Base-by-base conservation (phyloP, 805 yeast species). In the Metschnikowia orientalis region DNA sequence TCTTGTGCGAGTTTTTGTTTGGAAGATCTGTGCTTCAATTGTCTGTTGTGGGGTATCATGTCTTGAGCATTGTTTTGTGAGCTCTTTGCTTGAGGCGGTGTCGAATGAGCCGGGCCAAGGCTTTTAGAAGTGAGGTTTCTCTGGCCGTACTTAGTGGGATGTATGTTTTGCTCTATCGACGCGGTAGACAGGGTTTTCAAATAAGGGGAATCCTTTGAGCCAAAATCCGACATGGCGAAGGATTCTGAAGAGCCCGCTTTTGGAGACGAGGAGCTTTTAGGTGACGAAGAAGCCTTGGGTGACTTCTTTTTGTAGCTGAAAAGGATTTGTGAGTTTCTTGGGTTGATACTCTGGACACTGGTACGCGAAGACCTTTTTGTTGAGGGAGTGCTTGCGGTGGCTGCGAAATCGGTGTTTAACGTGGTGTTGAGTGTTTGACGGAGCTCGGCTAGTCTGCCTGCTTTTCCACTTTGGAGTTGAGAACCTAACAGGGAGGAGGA, bases 291-390 rank as follows among this genome's bases (percentile, higher is more conserved):
- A 16, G 33, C 28, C 16, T 18, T 13, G 16, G 42, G 17, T 10
- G 26, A 16, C 32, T 22, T 25, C n/a, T 47, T 54, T 18, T 57
- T 51, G 41, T 63, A 63, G 27, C 53, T 54, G 45, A 63, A 64
- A 24, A 64, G 44, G 26, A 56, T 37, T 40, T 61, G 69, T 3
- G 67, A 59, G 41, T 47, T 54, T 15, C 61, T 41, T 4, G 54
- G 54, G 25, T 50, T 47, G 34, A 42, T 37, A 28, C 47, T 42
- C 15, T 30, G 40, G 23, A 42, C 26, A 23, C 45, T 39, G 18
- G 33, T 20, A 10, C 43, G 32, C 4, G 35, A 15, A 6, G 12
- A 15, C 9, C 20, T 15, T 18, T 16, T n/a, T 10, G 26, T 4
- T 22, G 15, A 20, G 6, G 32, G 21, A 6, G 32, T 22, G 6